Evolutionary conservation across 495 filamentous ascomycete species (phyloP).

Genomic region (Talaromyces stipitatus): DNA sequence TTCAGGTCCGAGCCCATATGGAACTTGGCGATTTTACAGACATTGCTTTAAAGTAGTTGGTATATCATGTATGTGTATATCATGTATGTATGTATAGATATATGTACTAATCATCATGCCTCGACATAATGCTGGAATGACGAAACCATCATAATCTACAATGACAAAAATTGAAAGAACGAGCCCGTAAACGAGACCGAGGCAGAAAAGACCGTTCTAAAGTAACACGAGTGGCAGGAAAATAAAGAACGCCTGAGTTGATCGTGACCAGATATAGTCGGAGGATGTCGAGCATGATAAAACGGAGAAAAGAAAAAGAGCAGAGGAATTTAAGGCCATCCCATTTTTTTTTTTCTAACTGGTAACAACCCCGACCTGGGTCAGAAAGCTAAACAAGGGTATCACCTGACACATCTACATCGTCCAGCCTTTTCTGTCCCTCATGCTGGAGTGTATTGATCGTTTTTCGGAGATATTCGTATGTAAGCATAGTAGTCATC

Average conservation of each 20-base stretch:
- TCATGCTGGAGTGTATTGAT: slow-evolving; percentile 44
- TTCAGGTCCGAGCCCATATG: too few species aligned
- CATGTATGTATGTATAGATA: slow-evolving; percentile 7
- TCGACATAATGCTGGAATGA: slow-evolving; percentile 1
- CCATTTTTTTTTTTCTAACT: not conserved
- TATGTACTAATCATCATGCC: slow-evolving; percentile 7
- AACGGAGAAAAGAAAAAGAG: not conserved
- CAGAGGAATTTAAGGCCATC: not conserved
- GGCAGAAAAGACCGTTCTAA: not conserved
- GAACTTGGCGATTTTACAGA: too few species aligned
- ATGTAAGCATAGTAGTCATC: slow-evolving; percentile 95
- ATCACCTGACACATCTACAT: not conserved
- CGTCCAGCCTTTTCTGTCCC: slow-evolving; percentile 30
- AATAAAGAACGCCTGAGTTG: not conserved
- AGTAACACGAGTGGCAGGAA: not conserved
- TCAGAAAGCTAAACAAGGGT: slow-evolving; percentile 5
- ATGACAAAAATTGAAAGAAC: not conserved
- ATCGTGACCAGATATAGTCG: not conserved
- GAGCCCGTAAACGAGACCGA: not conserved
- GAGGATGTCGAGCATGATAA: not conserved
- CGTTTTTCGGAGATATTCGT: slow-evolving; percentile 71
- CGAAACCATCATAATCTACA: slow-evolving; percentile 9
- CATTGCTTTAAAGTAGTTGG: too few species aligned
- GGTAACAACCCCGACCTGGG: not conserved
- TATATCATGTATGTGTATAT: not conserved